Evolutionary conservation across 2,329 filamentous ascomycete genomes (phyloP).

Genomic region (Cytospora leucostoma): DNA sequence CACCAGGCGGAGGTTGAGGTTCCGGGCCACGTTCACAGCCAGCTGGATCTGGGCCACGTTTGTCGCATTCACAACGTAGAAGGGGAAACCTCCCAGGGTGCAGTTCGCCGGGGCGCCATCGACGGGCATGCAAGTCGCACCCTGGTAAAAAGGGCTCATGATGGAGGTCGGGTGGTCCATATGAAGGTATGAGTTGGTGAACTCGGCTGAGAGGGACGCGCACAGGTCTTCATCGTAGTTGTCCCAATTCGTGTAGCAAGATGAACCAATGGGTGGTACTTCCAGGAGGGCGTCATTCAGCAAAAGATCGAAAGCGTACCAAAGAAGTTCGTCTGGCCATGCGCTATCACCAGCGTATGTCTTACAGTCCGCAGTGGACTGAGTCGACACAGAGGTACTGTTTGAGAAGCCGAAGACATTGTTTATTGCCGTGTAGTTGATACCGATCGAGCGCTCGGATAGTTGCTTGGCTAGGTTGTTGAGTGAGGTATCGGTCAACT

Average conservation of each 20-base stretch:
- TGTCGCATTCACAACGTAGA: slow-evolving; percentile 44
- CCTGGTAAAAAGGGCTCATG: slow-evolving; percentile 22
- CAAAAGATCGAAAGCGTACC: slow-evolving; percentile 54
- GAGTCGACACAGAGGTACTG: neutral
- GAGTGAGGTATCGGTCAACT: slow-evolving; percentile 15
- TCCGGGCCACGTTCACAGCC: slow-evolving; percentile 49
- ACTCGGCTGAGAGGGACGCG: slow-evolving; percentile 38
- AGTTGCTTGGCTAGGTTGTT: slow-evolving; percentile 2
- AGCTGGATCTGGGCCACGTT: slow-evolving; percentile 48
- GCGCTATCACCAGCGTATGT: slow-evolving; percentile 49
- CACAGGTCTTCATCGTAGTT: slow-evolving; percentile 49
- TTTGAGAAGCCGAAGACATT: slow-evolving; percentile 11
- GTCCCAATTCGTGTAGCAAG: slow-evolving; percentile 50
- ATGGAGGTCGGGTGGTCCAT: slow-evolving; percentile 19
- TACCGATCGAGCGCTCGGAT: neutral
- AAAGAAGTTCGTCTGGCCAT: slow-evolving; percentile 52
- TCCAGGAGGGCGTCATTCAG: slow-evolving; percentile 53
- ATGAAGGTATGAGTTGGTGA: slow-evolving; percentile 40
- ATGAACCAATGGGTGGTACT: slow-evolving; percentile 52
- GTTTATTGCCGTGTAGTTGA: slow-evolving; percentile 1
- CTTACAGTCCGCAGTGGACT: slow-evolving; percentile 28
- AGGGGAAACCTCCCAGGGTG: slow-evolving; percentile 45
- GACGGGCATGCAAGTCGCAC: slow-evolving; percentile 39
- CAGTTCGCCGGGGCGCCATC: slow-evolving; percentile 34
- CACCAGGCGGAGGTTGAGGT: slow-evolving; percentile 50